phyloP scores from a whole-genome alignment of 768 basidiomycete species.

The Aureoboletus auriporus region DNA sequence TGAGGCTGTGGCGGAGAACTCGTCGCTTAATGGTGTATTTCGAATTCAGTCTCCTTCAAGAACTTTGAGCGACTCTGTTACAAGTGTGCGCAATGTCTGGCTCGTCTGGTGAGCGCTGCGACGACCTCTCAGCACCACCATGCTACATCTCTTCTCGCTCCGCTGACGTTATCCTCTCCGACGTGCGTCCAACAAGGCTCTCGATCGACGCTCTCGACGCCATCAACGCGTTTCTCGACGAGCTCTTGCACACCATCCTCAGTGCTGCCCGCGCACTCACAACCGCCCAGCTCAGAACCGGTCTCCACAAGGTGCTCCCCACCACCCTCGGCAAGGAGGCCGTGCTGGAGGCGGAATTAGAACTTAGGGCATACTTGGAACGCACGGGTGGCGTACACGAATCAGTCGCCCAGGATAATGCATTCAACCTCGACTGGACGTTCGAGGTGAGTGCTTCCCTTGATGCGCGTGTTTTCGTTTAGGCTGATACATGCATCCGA shows the following conservation, averaged over 20 bases:
- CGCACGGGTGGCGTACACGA: conserved; percentile 45
- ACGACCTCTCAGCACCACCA: conserved; percentile 41
- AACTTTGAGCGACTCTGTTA: too few species aligned
- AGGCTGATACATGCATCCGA: not conserved
- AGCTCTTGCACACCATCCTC: conserved; percentile 74
- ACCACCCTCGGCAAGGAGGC: conserved; percentile 89
- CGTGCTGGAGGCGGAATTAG: conserved; percentile 88
- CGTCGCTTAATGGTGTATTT: not conserved
- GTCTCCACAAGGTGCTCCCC: conserved; percentile 68
- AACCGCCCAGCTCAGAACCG: conserved; percentile 70
- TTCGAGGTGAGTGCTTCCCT: conserved; percentile 53
- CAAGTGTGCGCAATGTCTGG: conserved; percentile 43
- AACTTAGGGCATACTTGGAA: conserved; percentile 87
- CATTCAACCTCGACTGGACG: conserved; percentile 69
- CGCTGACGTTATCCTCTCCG: conserved; percentile 88
- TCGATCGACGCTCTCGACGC: conserved; percentile 70
- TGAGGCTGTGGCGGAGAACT: conserved; percentile 17
- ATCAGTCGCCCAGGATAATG: conserved; percentile 43
- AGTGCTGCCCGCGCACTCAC: conserved; percentile 61
- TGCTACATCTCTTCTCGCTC: conserved; percentile 79
- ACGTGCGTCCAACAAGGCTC: conserved; percentile 88
- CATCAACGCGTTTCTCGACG: conserved; percentile 82
- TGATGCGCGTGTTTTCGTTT: not conserved
- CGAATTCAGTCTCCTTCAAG: conserved; percentile 3
- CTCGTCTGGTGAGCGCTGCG: conserved; percentile 36